phyloP scores from a whole-genome alignment of 306 rosid species.

The Vicia faba region DNA sequence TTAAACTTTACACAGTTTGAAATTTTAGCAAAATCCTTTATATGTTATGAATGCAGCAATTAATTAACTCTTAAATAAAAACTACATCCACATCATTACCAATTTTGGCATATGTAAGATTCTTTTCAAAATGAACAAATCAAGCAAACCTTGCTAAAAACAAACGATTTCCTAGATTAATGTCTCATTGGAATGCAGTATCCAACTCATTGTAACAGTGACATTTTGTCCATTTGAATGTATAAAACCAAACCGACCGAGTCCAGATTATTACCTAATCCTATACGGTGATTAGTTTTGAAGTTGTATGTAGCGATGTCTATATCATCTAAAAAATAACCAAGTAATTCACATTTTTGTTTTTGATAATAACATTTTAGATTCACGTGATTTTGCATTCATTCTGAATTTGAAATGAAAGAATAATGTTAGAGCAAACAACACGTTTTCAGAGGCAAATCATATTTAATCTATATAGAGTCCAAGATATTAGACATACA shows the following conservation, averaged over 20 bases:
- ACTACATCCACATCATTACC: slow-evolving; percentile 3
- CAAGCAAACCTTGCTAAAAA: slow-evolving; percentile 5
- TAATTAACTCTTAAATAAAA: not conserved
- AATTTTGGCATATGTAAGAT: slow-evolving; percentile 23
- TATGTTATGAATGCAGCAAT: not conserved
- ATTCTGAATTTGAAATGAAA: slow-evolving; percentile 15
- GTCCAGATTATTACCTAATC: not conserved
- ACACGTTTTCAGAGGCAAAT: slow-evolving; percentile 18
- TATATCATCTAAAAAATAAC: not conserved
- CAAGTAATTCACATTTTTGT: not conserved
- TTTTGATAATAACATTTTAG: not conserved
- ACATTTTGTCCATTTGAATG: slow-evolving; percentile 32
- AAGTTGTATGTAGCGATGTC: slow-evolving; percentile 24
- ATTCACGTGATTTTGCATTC: not conserved
- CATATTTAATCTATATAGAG: not conserved
- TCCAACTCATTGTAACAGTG: slow-evolving; percentile 27
- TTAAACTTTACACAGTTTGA: not conserved
- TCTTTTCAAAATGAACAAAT: slow-evolving; percentile 4
- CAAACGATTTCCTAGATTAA: slow-evolving; percentile 23
- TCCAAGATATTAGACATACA: slow-evolving; percentile 4
- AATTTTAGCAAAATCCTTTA: not conserved
- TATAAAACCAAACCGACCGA: slow-evolving; percentile 3
- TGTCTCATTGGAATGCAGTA: slow-evolving; percentile 5
- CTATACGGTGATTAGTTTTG: slow-evolving; percentile 27
- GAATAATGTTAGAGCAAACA: slow-evolving; percentile 10